phyloP scores from a whole-genome alignment of 345 rosid species.

The Geranium brycei region DNA sequence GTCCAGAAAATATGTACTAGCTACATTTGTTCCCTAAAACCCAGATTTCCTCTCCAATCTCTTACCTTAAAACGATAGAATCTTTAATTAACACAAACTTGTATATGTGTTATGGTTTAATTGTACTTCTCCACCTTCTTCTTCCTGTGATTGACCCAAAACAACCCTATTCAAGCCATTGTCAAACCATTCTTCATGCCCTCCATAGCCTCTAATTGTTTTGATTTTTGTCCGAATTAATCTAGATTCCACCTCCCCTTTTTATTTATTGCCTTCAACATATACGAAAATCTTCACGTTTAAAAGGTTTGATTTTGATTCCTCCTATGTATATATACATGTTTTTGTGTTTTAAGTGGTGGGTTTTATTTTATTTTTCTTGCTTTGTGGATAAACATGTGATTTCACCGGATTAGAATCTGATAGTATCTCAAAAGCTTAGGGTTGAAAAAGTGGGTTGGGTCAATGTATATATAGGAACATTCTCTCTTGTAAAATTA shows the following conservation, averaged over 20 bases:
- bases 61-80: neutral
- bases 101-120: neutral
- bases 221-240: constrained; percentile 7
- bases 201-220: constrained; percentile 7
- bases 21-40: too few relatives aligned
- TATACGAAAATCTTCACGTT: neutral
- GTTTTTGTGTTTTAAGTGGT: neutral
- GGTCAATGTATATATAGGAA: too few relatives aligned
- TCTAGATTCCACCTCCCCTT: constrained; percentile 14
- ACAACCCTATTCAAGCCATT: constrained; percentile 25
- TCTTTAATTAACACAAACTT: neutral
- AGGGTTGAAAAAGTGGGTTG: too few relatives aligned
- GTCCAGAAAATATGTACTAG: too few relatives aligned
- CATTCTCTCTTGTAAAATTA: too few relatives aligned
- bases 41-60: too few relatives aligned
- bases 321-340: neutral
- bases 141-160: constrained; percentile 37
- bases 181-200: constrained; percentile 25
- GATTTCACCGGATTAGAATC: too few relatives aligned
- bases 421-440: too few relatives aligned
- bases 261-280: constrained; percentile 8
- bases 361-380: neutral
- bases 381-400: neutral
- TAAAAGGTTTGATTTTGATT: neutral
- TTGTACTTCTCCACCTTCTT: constrained; percentile 9